Conservation (phyloP, 306 rosid genomes). For the Morella rubra region DNA sequence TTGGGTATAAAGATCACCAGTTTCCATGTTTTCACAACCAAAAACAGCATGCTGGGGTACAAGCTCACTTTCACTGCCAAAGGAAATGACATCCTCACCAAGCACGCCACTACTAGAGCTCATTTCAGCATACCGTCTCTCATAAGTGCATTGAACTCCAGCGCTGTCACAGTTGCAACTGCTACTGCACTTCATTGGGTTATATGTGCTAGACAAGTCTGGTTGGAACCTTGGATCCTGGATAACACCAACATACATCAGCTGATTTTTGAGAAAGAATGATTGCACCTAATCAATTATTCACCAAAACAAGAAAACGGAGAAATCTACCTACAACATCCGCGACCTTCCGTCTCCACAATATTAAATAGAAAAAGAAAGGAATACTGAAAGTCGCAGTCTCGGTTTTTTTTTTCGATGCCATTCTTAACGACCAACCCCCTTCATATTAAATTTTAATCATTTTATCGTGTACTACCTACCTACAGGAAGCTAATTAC, state of each 20-base stretch:
- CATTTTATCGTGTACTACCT: not conserved
- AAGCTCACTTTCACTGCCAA: slow-evolving; percentile 81
- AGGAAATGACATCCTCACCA: slow-evolving; percentile 78
- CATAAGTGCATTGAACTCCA: slow-evolving; percentile 63
- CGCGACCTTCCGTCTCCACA: not conserved
- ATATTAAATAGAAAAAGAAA: not conserved
- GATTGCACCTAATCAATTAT: not conserved
- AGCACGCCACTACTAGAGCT: slow-evolving; percentile 88
- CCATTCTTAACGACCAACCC: not conserved
- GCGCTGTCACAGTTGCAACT: slow-evolving; percentile 74
- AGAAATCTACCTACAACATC: not conserved
- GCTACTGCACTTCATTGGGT: slow-evolving; percentile 65
- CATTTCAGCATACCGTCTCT: slow-evolving; percentile 96
- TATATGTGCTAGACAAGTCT: slow-evolving; percentile 69
- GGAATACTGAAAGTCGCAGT: not conserved
- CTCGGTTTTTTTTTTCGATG: not conserved
- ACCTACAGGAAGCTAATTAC: not conserved
- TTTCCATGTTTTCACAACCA: slow-evolving; percentile 85
- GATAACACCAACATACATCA: slow-evolving; percentile 22
- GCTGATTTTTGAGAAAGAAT: not conserved
- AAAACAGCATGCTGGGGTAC: slow-evolving; percentile 76
- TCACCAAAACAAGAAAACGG: not conserved
- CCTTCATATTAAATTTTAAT: not conserved
- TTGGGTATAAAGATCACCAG: slow-evolving; percentile 85
- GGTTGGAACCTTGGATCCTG: slow-evolving; percentile 92